Evolutionary conservation across 2,329 filamentous ascomycete species (phyloP).

Genomic region (Penicillium frequentans): DNA sequence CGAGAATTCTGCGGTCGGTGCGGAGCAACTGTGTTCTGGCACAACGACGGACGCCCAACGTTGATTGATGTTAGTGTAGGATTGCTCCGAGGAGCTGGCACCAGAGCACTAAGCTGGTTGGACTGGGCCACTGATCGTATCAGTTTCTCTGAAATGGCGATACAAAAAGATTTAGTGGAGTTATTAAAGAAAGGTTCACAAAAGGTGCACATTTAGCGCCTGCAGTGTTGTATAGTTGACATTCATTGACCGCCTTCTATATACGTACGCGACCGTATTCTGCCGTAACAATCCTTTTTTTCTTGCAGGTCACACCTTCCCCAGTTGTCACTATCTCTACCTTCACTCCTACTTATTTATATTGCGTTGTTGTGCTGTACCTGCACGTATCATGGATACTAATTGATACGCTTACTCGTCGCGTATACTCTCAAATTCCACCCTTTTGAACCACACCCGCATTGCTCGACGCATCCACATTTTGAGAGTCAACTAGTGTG

Average conservation of each 20-base stretch:
- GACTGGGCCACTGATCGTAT: conserved; percentile 61
- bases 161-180: conserved; percentile 32
- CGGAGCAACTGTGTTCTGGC: conserved; percentile 66
- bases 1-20: conserved; percentile 64
- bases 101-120: conserved; percentile 59
- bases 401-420: not conserved
- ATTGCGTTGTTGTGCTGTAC: not conserved
- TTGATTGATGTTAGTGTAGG: conserved; percentile 66
- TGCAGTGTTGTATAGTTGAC: no score
- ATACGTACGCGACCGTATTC: not conserved
- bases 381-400: not conserved
- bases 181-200: conserved; percentile 22
- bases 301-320: not conserved
- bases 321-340: not conserved
- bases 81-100: conserved; percentile 53
- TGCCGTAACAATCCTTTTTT: not conserved
- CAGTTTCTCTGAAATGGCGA: conserved; percentile 60
- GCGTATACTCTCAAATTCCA: not conserved
- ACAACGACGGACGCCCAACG: conserved; percentile 52
- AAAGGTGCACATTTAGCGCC: not conserved
- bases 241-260: not conserved
- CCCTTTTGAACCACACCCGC: not conserved
- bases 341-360: not conserved
- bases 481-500: not conserved
- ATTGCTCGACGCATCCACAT: not conserved